Conservation (phyloP, 257 asterid genomes). For the Paulownia fortunei region DNA sequence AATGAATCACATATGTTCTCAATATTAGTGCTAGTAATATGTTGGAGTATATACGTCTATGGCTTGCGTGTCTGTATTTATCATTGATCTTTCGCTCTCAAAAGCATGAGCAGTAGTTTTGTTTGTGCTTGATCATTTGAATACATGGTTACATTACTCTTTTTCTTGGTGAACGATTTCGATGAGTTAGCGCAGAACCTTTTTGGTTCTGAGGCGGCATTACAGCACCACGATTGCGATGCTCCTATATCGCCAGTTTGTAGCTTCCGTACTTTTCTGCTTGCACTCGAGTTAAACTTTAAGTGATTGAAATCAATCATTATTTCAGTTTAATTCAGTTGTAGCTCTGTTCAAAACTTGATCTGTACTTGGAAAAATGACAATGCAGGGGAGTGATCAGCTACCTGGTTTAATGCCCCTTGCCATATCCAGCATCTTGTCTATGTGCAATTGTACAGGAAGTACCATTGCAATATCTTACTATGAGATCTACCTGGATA, state of each 20-base stretch:
- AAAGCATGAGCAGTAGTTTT: neutral
- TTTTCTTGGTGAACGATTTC: neutral
- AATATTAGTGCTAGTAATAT: too few relatives aligned
- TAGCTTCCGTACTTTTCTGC: too few relatives aligned
- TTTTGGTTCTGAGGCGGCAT: too few relatives aligned
- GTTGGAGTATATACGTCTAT: too few relatives aligned
- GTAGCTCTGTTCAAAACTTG: neutral
- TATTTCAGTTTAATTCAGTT: neutral
- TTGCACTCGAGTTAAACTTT: too few relatives aligned
- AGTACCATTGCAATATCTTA: conserved; percentile 62
- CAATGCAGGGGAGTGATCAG: conserved; percentile 72
- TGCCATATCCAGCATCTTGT: conserved; percentile 60
- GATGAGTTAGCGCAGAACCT: too few relatives aligned
- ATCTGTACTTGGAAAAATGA: conserved; percentile 32
- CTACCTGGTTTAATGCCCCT: conserved; percentile 87
- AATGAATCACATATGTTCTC: too few relatives aligned
- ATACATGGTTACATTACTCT: too few relatives aligned
- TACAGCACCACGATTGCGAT: too few relatives aligned
- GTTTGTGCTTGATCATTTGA: neutral
- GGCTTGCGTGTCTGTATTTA: neutral
- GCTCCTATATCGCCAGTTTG: too few relatives aligned
- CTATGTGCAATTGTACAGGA: conserved; percentile 47
- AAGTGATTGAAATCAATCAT: neutral
- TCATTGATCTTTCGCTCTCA: too few relatives aligned
- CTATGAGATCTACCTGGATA: conserved; percentile 87